Evolutionary conservation across 257 asterid species (phyloP), one percentile per base, ranked within the genome.

Genomic region (Nicotiana benthamiana): DNA sequence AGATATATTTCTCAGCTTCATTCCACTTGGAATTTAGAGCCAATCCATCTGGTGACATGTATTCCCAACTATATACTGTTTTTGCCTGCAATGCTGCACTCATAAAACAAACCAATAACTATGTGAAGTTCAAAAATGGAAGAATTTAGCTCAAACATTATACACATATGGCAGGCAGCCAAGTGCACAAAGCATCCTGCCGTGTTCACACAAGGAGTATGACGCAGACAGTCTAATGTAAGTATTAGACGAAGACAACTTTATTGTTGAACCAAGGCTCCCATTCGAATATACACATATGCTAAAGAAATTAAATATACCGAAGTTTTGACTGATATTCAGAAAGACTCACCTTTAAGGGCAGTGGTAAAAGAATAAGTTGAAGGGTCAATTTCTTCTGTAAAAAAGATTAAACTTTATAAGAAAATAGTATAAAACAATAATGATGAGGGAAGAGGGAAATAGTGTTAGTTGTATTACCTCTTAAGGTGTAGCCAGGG

Each of bases 381-480:
- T 43, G 99, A 90, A 75, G 98, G 99, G 87, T 95, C 94, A 24
- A 95, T 93, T 76, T 95, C 98, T 56, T 90, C 99, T 93, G 98
- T 80, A 27, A 59, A 20, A 18, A 70, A 64, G 22, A 54, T 7
- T 54, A 18, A n/a, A 66, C 18, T 56, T 34, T 4, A 15, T 46
- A 13, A 83, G 78, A 43, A 74, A 74, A 74, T 74, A 48, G 40
- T 7, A 46, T 24, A 48, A 72, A 48, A 46, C 15, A 48, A 72
- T 46, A 0, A 72, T 43, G 57, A 70, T 6, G 11, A 43, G 13
- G 77, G 11, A 22, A 2, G 48, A 46, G 3, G 3, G n/a, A 16
- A 24, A 27, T 8, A 17, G 60, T 22, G 13, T 11, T n/a, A 16
- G 22, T 28, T 48, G 59, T 15, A 11, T 80, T 84, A 95, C 98